Conservation (phyloP, 176 grass and related monocot genomes). For the Lolium multiflorum region DNA sequence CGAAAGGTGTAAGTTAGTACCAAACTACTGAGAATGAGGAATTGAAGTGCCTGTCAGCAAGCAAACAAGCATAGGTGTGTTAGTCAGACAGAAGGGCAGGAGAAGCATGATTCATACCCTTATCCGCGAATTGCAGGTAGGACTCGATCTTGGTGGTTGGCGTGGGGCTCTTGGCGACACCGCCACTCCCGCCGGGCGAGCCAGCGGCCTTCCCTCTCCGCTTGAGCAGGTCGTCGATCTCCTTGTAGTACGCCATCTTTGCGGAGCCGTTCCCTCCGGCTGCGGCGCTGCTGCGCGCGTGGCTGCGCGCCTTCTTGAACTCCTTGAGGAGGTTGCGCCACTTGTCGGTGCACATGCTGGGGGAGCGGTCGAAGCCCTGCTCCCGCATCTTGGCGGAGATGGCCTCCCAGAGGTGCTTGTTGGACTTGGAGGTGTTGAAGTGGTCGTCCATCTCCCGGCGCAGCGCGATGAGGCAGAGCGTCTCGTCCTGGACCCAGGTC, state of each 20-base stretch:
- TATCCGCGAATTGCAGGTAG: constrained; percentile 86
- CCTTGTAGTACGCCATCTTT: constrained; percentile 97
- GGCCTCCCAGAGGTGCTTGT: constrained; percentile 98
- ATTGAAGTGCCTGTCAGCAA: neutral
- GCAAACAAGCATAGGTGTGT: constrained; percentile 7
- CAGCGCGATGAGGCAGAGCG: constrained; percentile 76
- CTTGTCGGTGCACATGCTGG: constrained; percentile 99
- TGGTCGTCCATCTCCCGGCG: constrained; percentile 80
- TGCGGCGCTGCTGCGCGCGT: constrained; percentile 57
- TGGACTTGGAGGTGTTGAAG: constrained; percentile 99
- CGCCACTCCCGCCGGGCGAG: constrained; percentile 8
- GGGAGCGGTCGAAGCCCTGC: constrained; percentile 91
- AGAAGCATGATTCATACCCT: constrained; percentile 47
- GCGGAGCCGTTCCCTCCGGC: constrained; percentile 64
- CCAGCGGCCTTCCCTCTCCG: constrained; percentile 57
- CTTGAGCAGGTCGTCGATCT: constrained; percentile 95
- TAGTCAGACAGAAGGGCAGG: neutral
- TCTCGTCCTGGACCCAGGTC: constrained; percentile 97
- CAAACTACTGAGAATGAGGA: neutral
- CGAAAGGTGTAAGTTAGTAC: neutral
- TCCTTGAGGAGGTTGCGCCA: constrained; percentile 98
- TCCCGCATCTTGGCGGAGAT: constrained; percentile 93
- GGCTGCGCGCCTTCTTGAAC: constrained; percentile 98
- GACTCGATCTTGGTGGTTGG: constrained; percentile 80
- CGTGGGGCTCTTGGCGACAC: constrained; percentile 51